Conservation (phyloP, 805 yeast species). For the Suhomyces tanzawaensis region DNA sequence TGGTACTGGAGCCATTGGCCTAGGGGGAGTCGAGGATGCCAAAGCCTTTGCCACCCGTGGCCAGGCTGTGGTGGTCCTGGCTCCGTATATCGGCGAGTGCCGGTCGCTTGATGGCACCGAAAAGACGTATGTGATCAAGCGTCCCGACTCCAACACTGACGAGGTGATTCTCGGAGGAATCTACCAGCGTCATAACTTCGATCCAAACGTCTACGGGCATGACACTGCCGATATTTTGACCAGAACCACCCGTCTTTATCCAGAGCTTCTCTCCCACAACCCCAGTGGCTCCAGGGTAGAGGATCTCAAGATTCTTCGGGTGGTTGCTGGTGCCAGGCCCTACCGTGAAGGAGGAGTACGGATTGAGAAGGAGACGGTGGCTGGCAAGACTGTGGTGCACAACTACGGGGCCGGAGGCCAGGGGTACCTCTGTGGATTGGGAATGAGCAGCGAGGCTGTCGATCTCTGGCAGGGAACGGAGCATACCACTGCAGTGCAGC, state of each 20-base stretch:
- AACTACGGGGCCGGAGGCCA: constrained; percentile 78
- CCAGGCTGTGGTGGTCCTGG: constrained; percentile 54
- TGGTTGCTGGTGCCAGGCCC: constrained; percentile 68
- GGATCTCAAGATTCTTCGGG: constrained; percentile 33
- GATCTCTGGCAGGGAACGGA: neutral
- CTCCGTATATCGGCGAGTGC: neutral
- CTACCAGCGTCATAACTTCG: constrained; percentile 46
- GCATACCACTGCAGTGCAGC: too few relatives aligned
- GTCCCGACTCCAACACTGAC: constrained; percentile 48
- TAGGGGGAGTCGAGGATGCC: constrained; percentile 28
- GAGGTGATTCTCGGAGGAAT: constrained; percentile 73
- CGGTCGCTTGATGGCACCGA: constrained; percentile 1
- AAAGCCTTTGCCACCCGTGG: constrained; percentile 56
- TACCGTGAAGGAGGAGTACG: constrained; percentile 56
- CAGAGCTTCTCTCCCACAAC: constrained; percentile 44
- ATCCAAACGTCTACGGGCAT: constrained; percentile 30
- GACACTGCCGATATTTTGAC: constrained; percentile 50
- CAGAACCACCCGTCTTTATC: constrained; percentile 49
- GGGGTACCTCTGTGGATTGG: constrained; percentile 41
- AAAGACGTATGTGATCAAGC: constrained; percentile 65
- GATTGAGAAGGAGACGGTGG: constrained; percentile 30
- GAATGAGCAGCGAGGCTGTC: neutral
- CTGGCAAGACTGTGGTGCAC: constrained; percentile 39
- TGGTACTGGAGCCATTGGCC: constrained; percentile 54
- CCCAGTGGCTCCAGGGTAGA: neutral